These are phyloP conservation scores for Porphyrellus cyaneotinctus DNA, from an alignment of 768 basidiomycete genomes.

Conservation along the genomic window DNA sequence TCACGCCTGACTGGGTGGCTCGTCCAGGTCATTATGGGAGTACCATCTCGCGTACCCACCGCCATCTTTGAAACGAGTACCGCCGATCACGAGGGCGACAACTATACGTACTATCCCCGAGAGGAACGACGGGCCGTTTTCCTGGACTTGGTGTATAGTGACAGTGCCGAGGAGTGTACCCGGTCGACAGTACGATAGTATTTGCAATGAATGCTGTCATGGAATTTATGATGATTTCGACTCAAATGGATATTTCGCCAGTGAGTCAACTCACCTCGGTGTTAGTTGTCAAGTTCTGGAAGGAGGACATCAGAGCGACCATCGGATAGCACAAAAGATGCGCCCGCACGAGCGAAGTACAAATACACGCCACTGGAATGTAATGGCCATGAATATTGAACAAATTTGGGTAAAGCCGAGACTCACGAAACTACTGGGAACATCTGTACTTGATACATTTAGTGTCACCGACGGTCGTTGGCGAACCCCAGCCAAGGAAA, in stretches of 20 bases:
- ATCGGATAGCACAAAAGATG: neutral
- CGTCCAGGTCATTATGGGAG: neutral
- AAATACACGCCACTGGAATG: neutral
- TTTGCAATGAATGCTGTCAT: no score
- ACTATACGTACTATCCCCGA: neutral
- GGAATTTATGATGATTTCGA: neutral
- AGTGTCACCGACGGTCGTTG: neutral
- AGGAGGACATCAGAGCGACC: neutral
- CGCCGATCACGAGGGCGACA: neutral
- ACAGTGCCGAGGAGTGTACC: no score
- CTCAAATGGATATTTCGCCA: neutral
- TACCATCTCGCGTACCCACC: neutral
- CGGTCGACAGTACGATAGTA: neutral
- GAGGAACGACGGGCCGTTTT: neutral
- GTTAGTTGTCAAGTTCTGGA: neutral
- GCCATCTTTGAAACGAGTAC: neutral
- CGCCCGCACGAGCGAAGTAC: neutral
- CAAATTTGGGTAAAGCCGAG: neutral
- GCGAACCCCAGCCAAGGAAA: conserved; percentile 1
- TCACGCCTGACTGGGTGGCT: neutral
- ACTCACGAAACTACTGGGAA: neutral
- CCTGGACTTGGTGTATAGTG: neutral
- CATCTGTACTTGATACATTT: no score
- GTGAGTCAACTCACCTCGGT: neutral
- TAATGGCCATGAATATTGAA: no score